A percentile compares a stretch with the other conserved stretches of the same genome.
These are phyloP conservation scores for Phytophthora litchii DNA, from an alignment of 352 stramenopile species.

Conservation along the genomic window DNA sequence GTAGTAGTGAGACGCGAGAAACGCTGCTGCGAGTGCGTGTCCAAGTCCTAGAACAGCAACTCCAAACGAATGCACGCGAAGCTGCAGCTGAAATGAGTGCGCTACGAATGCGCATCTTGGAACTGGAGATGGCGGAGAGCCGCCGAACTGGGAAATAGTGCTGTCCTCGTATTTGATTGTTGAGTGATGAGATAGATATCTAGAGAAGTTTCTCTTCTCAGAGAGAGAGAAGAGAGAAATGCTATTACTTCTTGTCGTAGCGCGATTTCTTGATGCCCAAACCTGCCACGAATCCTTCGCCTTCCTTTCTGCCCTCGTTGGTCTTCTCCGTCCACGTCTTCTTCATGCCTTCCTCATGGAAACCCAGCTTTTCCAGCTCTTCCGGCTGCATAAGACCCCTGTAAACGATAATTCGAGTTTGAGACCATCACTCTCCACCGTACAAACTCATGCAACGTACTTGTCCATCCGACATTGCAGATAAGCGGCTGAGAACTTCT, in stretches of 20 bases:
- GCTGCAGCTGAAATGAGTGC: conserved; percentile 62
- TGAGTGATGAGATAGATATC: conserved; percentile 24
- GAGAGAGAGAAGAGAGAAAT: not conserved
- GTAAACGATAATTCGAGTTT: conserved; percentile 3
- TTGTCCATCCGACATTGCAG: conserved; percentile 91
- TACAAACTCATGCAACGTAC: conserved; percentile 40
- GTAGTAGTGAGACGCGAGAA: conserved; percentile 21
- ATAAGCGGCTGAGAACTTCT: conserved; percentile 87
- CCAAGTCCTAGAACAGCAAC: conserved; percentile 70
- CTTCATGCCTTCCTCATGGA: conserved; percentile 82
- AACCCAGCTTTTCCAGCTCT: conserved; percentile 83
- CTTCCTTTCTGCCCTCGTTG: conserved; percentile 79
- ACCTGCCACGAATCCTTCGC: conserved; percentile 85
- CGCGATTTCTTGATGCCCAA: conserved; percentile 73
- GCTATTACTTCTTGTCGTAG: conserved; percentile 56
- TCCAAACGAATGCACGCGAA: conserved; percentile 63
- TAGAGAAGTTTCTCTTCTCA: conserved; percentile 20
- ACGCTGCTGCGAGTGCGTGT: conserved; percentile 54
- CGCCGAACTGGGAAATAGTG: conserved; percentile 29
- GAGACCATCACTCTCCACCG: conserved; percentile 16
- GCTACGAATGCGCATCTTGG: conserved; percentile 68
- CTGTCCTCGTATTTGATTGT: conserved; percentile 13
- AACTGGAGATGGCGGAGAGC: conserved; percentile 50
- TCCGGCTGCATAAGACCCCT: conserved; percentile 87
- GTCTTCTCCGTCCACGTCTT: conserved; percentile 57